phyloP scores from a whole-genome alignment of 495 filamentous ascomycete genomes.

The Cenococcum geophilum region DNA sequence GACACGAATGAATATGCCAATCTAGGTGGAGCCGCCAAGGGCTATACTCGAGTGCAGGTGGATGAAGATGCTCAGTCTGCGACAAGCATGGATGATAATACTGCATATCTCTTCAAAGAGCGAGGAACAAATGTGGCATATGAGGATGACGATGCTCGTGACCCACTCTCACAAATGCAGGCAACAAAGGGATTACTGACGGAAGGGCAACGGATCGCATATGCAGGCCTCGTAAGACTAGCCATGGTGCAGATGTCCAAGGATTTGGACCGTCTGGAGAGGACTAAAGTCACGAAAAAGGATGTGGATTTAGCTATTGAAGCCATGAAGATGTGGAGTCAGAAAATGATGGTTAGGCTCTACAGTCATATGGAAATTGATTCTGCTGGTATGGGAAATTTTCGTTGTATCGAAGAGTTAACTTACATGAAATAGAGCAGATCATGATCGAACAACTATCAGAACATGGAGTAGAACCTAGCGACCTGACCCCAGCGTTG shows the following conservation, averaged over 20 bases:
- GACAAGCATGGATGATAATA: conserved; percentile 96
- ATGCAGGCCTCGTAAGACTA: conserved; percentile 81
- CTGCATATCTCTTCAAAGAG: conserved; percentile 86
- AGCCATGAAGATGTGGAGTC: conserved; percentile 87
- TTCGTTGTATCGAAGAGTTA: background rate
- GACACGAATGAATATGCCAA: conserved; percentile 65
- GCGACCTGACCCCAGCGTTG: conserved; percentile 73
- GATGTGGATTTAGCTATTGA: conserved; percentile 61
- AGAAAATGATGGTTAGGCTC: conserved; percentile 91
- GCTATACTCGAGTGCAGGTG: conserved; percentile 86
- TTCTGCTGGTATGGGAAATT: conserved; percentile 41
- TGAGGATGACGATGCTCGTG: conserved; percentile 72
- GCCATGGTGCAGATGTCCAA: conserved; percentile 69
- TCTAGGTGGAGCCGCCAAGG: conserved; percentile 82
- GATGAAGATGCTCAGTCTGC: conserved; percentile 92
- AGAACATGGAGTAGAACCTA: conserved; percentile 80
- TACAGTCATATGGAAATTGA: conserved; percentile 97
- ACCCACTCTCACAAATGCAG: conserved; percentile 83
- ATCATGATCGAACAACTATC: conserved; percentile 98
- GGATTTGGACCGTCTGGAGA: conserved; percentile 54
- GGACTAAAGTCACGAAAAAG: conserved; percentile 56
- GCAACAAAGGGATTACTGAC: conserved; percentile 94
- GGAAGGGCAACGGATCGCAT: conserved; percentile 92
- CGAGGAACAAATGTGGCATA: conserved; percentile 54
- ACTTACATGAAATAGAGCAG: conserved; percentile 57